Conservation (phyloP, 208 protist species). For the Novymonas esmeraldas region DNA sequence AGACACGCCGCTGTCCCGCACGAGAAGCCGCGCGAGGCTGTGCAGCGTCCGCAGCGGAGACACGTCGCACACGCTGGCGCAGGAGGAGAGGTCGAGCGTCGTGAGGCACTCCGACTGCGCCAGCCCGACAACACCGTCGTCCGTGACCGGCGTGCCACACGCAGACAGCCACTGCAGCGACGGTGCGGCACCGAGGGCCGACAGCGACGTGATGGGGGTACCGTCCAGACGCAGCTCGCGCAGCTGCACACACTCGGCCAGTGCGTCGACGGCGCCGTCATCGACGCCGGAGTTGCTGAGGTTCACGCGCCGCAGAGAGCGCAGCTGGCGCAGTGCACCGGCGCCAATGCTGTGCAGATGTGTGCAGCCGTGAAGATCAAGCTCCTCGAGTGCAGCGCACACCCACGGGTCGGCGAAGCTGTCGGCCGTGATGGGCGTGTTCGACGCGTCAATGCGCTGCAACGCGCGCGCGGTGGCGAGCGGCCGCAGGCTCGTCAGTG, state of each 20-base stretch:
- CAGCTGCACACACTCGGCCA: conserved; percentile 33
- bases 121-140: conserved; percentile 31
- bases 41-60: conserved; percentile 32
- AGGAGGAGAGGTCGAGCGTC: conserved; percentile 41
- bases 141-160: conserved; percentile 29
- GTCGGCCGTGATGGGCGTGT: conserved; percentile 10
- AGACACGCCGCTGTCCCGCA: conserved; percentile 35
- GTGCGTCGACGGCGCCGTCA: conserved; percentile 34
- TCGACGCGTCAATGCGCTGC: conserved; percentile 24
- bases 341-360: not conserved
- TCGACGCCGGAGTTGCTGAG: conserved; percentile 28
- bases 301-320: conserved; percentile 30
- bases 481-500: conserved; percentile 25
- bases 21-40: conserved; percentile 24
- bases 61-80: conserved; percentile 22
- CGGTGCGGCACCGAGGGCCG: conserved; percentile 22
- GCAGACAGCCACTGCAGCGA: conserved; percentile 32
- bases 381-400: conserved; percentile 23
- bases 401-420: conserved; percentile 17
- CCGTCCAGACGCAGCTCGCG: conserved; percentile 35
- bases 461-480: conserved; percentile 24
- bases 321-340: conserved; percentile 3
- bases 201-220: conserved; percentile 39
- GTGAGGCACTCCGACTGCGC: conserved; percentile 27
- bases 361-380: conserved; percentile 18